phyloP scores from a whole-genome alignment of 805 yeast genomes.

The Candida methanosorbosa region DNA sequence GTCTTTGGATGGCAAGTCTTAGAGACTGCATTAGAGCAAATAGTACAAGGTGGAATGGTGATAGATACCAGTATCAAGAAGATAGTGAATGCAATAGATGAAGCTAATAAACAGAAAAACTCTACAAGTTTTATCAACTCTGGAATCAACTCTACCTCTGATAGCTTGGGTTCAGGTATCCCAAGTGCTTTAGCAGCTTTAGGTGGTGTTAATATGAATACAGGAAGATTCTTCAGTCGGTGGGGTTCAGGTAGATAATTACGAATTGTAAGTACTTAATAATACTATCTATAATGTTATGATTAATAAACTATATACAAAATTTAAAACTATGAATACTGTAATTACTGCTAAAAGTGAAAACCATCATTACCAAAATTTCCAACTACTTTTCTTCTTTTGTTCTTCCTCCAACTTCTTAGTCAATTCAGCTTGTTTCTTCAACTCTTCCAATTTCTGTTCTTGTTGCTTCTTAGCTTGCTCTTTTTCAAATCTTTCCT shows the following conservation, averaged over 20 bases:
- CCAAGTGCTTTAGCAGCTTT: slow-evolving; percentile 16
- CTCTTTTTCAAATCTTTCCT: slow-evolving; percentile 38
- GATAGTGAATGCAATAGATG: slow-evolving; percentile 79
- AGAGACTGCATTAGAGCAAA: slow-evolving; percentile 84
- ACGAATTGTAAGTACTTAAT: too few relatives aligned
- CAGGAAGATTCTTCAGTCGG: slow-evolving; percentile 18
- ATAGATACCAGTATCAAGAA: slow-evolving; percentile 80
- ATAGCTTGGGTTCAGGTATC: slow-evolving; percentile 5
- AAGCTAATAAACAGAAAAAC: slow-evolving; percentile 45
- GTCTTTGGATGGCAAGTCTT: slow-evolving; percentile 99
- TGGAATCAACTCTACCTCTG: slow-evolving; percentile 2
- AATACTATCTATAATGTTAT: too few relatives aligned
- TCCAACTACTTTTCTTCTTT: slow-evolving; percentile 21
- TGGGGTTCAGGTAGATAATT: slow-evolving; percentile 2
- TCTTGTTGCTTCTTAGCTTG: slow-evolving; percentile 31
- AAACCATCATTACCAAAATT: slow-evolving; percentile 13
- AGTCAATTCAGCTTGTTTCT: slow-evolving; percentile 28
- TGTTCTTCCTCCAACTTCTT: slow-evolving; percentile 17
- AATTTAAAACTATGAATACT: too few relatives aligned
- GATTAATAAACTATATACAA: too few relatives aligned
- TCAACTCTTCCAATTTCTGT: slow-evolving; percentile 31
- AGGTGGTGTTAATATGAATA: slow-evolving; percentile 11
- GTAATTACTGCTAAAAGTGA: too few relatives aligned
- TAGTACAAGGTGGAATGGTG: slow-evolving; percentile 97
- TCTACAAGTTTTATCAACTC: slow-evolving; percentile 7